These are phyloP conservation scores for Colletotrichum plurivorum DNA, from an alignment of 2,329 filamentous ascomycete species.

Conservation along the genomic window DNA sequence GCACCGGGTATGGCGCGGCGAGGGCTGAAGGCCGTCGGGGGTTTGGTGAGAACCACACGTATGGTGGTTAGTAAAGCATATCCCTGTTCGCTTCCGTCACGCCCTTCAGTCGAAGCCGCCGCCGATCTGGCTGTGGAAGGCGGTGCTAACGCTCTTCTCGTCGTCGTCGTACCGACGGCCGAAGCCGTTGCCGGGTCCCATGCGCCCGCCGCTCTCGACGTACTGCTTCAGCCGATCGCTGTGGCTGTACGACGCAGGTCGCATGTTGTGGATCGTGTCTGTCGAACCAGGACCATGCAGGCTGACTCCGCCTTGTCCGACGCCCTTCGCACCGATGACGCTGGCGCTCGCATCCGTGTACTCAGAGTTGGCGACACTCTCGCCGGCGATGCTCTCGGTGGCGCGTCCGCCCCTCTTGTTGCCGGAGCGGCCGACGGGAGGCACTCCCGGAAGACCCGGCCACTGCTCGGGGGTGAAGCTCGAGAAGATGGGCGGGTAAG, in stretches of 20 bases:
- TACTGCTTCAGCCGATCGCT: constrained; percentile 95
- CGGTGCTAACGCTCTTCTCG: constrained; percentile 94
- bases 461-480: constrained; percentile 90
- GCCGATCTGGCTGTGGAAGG: constrained; percentile 95
- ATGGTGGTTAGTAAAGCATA: constrained; percentile 31
- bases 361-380: constrained; percentile 93
- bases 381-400: constrained; percentile 86
- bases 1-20: constrained; percentile 40
- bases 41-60: constrained; percentile 36
- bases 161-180: constrained; percentile 88
- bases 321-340: constrained; percentile 80
- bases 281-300: constrained; percentile 82
- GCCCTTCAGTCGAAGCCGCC: constrained; percentile 67
- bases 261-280: constrained; percentile 76
- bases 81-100: constrained; percentile 33
- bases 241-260: constrained; percentile 76
- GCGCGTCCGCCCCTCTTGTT: constrained; percentile 77
- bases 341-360: constrained; percentile 87
- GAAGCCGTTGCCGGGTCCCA: constrained; percentile 69
- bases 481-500: constrained; percentile 96
- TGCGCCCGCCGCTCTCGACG: constrained; percentile 85
- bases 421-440: constrained; percentile 71
- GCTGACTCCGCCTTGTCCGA: constrained; percentile 89
- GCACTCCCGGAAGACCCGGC: constrained; percentile 83
- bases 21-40: constrained; percentile 36